These are phyloP conservation scores for Diospyros kaki DNA, from an alignment of 148 eudicot genomes.

Conservation along the genomic window DNA sequence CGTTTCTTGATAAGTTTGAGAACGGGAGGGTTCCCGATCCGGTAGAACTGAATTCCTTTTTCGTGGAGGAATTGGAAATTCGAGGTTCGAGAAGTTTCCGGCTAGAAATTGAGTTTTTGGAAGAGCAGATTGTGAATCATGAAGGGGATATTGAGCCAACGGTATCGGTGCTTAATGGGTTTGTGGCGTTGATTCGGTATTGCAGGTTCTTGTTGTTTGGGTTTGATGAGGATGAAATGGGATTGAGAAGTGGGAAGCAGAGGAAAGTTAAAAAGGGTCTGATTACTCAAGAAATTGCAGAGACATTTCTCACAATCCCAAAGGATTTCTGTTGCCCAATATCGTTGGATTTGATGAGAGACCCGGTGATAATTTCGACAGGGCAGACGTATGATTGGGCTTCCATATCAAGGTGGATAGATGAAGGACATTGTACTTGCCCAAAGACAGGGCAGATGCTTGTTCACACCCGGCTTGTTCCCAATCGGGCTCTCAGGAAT, in stretches of 20 bases:
- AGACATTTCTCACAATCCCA: conserved; percentile 54
- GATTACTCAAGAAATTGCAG: conserved; percentile 46
- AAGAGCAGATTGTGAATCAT: conserved; percentile 76
- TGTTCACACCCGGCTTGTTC: conserved; percentile 45
- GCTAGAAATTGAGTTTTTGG: conserved; percentile 75
- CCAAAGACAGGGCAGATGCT: conserved; percentile 91
- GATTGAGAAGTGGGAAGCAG: conserved; percentile 21
- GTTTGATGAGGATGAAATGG: conserved; percentile 68
- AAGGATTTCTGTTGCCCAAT: conserved; percentile 86
- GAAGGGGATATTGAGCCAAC: conserved; percentile 77
- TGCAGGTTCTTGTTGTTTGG: conserved; percentile 72
- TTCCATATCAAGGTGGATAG: conserved; percentile 81
- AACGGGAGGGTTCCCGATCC: conserved; percentile 35
- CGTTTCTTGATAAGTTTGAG: conserved; percentile 56
- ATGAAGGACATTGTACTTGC: conserved; percentile 81
- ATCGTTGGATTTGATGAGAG: conserved; percentile 78
- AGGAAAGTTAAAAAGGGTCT: conserved; percentile 44
- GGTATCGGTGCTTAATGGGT: conserved; percentile 54
- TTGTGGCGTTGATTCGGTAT: conserved; percentile 67
- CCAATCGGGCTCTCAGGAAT: conserved; percentile 66
- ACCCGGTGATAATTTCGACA: conserved; percentile 76
- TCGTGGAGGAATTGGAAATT: conserved; percentile 52
- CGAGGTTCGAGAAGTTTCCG: conserved; percentile 42
- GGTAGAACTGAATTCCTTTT: conserved; percentile 39
- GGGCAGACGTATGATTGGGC: conserved; percentile 84